phyloP scores from a whole-genome alignment of 2,329 filamentous ascomycete species.

The Colletotrichum phormii region DNA sequence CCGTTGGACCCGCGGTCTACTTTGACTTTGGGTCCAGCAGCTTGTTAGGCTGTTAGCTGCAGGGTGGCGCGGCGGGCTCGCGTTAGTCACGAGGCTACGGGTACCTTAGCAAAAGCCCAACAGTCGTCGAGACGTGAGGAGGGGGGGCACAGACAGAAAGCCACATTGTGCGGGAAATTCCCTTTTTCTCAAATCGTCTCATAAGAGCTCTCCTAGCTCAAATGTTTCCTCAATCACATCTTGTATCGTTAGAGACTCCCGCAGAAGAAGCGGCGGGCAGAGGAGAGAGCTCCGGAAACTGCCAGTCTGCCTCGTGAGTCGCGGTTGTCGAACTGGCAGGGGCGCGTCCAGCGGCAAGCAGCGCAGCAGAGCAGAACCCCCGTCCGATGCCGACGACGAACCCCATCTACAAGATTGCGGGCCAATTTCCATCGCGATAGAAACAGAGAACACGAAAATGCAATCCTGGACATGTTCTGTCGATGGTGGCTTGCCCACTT shows the following conservation, averaged over 20 bases:
- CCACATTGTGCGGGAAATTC: neutral
- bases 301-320: neutral
- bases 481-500: conserved; percentile 11
- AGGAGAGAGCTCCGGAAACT: neutral
- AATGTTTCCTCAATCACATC: neutral
- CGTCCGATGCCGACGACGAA: neutral
- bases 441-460: neutral
- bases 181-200: too few species aligned
- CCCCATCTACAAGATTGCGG: neutral
- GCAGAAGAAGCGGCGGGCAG: neutral
- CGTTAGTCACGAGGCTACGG: neutral
- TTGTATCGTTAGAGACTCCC: neutral
- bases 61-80: neutral
- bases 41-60: neutral
- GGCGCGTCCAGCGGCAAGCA: neutral
- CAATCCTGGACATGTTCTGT: neutral
- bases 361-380: too few species aligned
- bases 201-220: neutral
- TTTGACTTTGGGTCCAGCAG: conserved; percentile 5
- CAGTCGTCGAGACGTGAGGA: neutral
- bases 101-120: neutral
- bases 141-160: neutral
- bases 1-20: neutral
- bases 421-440: neutral
- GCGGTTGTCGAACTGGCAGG: neutral